Evolutionary conservation across 2,329 filamentous ascomycete genomes (phyloP), one percentile per base, ranked within the genome.

Genomic region (Alternaria brassicicola): DNA sequence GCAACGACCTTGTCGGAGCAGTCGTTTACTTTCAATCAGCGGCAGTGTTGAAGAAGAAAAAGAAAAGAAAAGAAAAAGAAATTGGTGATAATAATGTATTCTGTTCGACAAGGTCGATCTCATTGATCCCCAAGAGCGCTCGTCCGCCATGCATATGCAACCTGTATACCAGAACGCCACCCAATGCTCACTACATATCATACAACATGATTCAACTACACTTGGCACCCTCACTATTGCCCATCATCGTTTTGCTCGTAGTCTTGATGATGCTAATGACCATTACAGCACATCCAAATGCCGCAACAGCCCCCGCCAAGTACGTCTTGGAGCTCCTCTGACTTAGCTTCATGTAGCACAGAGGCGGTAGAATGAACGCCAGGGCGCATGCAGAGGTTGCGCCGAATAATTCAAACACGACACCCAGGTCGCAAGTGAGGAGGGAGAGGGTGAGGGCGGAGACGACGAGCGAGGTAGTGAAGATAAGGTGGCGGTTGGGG

Each of bases 391-490:
- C 95, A 74, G 91, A 96, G 33, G 95, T 99, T 6, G 95, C 93
- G 61, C 95, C 95, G 57, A 99, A 95, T 17, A 99, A 83, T 80
- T 99, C 95, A 73, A 99, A 97, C 1, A 99, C 94, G 42, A 91
- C 87, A 51, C 95, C 95, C 3, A 99, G 83, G 75, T 99, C 95
- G 79, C 95, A 98, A 1, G 93, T 98, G 60, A 96, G 75, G 55
- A 99, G 82, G 61, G 90, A 90, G 53, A 98, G 76, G 6, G 81
- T 80, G 85, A 95, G 90, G 52, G 94, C 91, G 23, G 85, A 82
- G 4, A 92, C 82, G n/a, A 98, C 91, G 25, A 98, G 84, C 4
- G 87, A 70, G 1, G 92, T 93, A 65, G 90, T 96, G 76, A 98
- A 90, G 58, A 96, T 86, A 43, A 99, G 79, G 78, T 99, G 95